These are phyloP conservation scores for Amniculicola lignicola DNA, from an alignment of 495 filamentous ascomycete species.

Conservation along the genomic window DNA sequence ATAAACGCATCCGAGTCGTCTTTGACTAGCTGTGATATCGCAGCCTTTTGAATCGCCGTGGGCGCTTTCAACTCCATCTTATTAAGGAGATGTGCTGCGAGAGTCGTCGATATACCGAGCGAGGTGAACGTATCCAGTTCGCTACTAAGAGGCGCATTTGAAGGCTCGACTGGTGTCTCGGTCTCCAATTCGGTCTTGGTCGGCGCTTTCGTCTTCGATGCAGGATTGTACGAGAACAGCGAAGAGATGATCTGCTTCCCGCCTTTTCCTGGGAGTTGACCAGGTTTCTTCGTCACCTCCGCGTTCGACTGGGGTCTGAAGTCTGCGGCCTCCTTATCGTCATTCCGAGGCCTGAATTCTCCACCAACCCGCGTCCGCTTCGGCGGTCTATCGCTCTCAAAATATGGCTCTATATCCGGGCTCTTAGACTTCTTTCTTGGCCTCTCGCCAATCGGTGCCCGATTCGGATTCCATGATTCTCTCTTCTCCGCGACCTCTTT, in stretches of 20 bases:
- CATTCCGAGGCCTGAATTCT: slow-evolving; percentile 25
- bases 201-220: slow-evolving; percentile 43
- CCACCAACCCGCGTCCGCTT: slow-evolving; percentile 36
- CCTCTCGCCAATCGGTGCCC: slow-evolving; percentile 15
- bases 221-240: slow-evolving; percentile 84
- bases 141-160: slow-evolving; percentile 88
- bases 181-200: slow-evolving; percentile 31
- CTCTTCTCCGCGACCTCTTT: not conserved
- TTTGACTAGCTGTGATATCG: slow-evolving; percentile 72
- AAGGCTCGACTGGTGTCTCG: slow-evolving; percentile 65
- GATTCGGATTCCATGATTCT: slow-evolving; percentile 17
- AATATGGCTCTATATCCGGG: not conserved
- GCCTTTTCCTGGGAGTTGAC: slow-evolving; percentile 10
- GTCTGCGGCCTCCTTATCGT: not conserved
- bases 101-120: slow-evolving; percentile 69
- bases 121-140: slow-evolving; percentile 79
- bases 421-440: slow-evolving; percentile 18
- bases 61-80: slow-evolving; percentile 88
- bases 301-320: slow-evolving; percentile 16
- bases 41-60: slow-evolving; percentile 89
- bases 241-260: slow-evolving; percentile 72
- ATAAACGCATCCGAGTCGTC: slow-evolving; percentile 91
- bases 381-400: slow-evolving; percentile 29
- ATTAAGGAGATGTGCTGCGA: slow-evolving; percentile 77
- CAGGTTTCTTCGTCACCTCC: slow-evolving; percentile 14